These are phyloP conservation scores for Euclidium syriacum DNA, from an alignment of 345 rosid genomes.

Conservation along the genomic window DNA sequence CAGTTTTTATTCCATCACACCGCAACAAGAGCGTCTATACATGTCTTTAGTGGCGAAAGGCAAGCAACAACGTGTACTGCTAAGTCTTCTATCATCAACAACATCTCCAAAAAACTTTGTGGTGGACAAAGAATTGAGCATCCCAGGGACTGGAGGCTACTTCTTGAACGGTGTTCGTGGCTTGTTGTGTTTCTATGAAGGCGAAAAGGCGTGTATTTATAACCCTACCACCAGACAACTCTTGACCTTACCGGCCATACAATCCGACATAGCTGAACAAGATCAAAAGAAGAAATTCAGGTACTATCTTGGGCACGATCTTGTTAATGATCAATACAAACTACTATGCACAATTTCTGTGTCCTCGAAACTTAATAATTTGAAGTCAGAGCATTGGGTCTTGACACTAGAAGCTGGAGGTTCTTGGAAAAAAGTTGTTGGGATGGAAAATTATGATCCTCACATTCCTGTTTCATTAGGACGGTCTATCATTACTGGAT, in stretches of 20 bases:
- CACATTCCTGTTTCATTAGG: neutral
- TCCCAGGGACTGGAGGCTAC: neutral
- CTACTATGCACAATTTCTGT: neutral
- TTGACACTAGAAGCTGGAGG: slow-evolving; percentile 2
- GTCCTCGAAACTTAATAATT: no score
- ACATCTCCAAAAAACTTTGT: neutral
- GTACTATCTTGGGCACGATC: neutral
- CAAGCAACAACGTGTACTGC: neutral
- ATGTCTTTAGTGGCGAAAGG: neutral
- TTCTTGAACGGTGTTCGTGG: neutral
- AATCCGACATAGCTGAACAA: neutral
- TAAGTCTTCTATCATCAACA: neutral
- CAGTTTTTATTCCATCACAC: neutral
- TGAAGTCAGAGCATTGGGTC: slow-evolving; percentile 7
- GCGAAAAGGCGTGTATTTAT: neutral
- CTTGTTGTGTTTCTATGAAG: neutral
- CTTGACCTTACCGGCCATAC: neutral
- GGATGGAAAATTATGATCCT: neutral
- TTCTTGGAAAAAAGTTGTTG: slow-evolving; percentile 6
- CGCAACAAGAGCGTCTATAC: neutral
- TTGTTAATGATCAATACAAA: slow-evolving; percentile 2
- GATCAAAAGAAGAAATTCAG: neutral
- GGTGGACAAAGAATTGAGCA: neutral
- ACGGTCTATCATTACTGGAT: neutral
- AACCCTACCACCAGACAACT: neutral